Percentiles rank a stretch among this genome's conserved stretches.
phyloP scores from a whole-genome alignment of 2,329 filamentous ascomycete species.

The Emergomyces orientalis region DNA sequence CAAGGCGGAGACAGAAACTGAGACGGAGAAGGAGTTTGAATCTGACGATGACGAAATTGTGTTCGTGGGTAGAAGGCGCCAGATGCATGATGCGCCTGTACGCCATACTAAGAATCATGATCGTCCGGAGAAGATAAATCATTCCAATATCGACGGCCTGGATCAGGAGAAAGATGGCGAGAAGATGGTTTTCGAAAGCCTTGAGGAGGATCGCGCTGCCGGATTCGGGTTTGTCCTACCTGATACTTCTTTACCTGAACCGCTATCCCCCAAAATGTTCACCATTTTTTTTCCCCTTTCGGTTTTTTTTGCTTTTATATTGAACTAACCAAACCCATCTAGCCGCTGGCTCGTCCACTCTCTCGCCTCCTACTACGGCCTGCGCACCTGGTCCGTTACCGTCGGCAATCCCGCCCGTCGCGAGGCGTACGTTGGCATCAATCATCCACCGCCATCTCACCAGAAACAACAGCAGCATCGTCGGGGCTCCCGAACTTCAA shows the following conservation, averaged over 20 bases:
- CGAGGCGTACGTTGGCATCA: constrained; percentile 72
- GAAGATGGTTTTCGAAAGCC: constrained; percentile 70
- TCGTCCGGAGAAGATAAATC: constrained; percentile 40
- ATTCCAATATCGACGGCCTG: constrained; percentile 21
- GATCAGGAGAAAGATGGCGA: constrained; percentile 44
- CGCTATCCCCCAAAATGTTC: not conserved
- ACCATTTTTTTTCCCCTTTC: not conserved
- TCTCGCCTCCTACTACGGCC: constrained; percentile 84
- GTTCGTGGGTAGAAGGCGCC: constrained; percentile 63
- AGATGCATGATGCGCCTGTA: constrained; percentile 51
- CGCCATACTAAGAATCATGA: constrained; percentile 34
- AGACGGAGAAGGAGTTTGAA: constrained; percentile 16
- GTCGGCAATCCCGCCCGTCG: constrained; percentile 60
- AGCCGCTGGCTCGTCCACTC: constrained; percentile 85
- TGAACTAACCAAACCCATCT: constrained; percentile 16
- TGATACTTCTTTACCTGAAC: not conserved
- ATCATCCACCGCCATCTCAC: constrained; percentile 11
- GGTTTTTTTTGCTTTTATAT: not conserved
- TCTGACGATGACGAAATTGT: constrained; percentile 63
- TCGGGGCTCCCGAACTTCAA: not conserved
- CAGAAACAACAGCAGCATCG: not conserved
- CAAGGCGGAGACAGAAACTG: not conserved
- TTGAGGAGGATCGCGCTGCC: constrained; percentile 64
- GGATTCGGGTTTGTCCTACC: constrained; percentile 62
- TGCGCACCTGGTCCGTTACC: constrained; percentile 72